phyloP scores from a whole-genome alignment of 2,329 filamentous ascomycete species.

The Penicillium brasilianum region DNA sequence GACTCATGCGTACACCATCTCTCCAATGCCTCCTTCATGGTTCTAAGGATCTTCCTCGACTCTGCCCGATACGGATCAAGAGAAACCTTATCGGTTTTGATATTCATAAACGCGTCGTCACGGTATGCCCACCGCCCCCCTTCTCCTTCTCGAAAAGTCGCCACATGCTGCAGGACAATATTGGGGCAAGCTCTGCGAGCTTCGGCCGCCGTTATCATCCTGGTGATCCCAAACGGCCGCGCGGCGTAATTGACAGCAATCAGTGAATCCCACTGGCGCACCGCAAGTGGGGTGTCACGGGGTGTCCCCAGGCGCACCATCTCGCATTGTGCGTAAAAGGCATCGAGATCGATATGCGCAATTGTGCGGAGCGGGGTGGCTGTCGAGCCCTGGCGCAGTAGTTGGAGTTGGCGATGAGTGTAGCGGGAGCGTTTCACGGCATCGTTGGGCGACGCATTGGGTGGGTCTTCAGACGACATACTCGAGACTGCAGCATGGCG shows the following conservation, averaged over 20 bases:
- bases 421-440: conserved; percentile 66
- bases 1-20: conserved; percentile 36
- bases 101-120: conserved; percentile 76
- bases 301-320: conserved; percentile 80
- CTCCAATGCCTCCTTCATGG: conserved; percentile 76
- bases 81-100: conserved; percentile 89
- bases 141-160: conserved; percentile 91
- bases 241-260: conserved; percentile 98
- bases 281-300: conserved; percentile 80
- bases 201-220: conserved; percentile 79
- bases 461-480: conserved; percentile 60
- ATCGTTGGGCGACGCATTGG: conserved; percentile 29
- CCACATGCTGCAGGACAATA: conserved; percentile 87
- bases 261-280: conserved; percentile 93
- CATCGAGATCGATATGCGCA: conserved; percentile 93
- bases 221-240: conserved; percentile 75
- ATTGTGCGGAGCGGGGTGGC: conserved; percentile 82
- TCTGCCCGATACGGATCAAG: conserved; percentile 89
- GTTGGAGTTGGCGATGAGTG: conserved; percentile 80
- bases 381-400: conserved; percentile 72
- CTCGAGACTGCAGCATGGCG: conserved; percentile 27
- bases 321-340: conserved; percentile 97
- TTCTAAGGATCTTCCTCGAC: conserved; percentile 78
- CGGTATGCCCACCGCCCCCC: conserved; percentile 85
- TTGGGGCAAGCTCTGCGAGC: conserved; percentile 85